Percentiles rank a stretch among this genome's conserved stretches.
Evolutionary conservation across 2,329 filamentous ascomycete species (phyloP).

Genomic region (Pyricularia sp.): DNA sequence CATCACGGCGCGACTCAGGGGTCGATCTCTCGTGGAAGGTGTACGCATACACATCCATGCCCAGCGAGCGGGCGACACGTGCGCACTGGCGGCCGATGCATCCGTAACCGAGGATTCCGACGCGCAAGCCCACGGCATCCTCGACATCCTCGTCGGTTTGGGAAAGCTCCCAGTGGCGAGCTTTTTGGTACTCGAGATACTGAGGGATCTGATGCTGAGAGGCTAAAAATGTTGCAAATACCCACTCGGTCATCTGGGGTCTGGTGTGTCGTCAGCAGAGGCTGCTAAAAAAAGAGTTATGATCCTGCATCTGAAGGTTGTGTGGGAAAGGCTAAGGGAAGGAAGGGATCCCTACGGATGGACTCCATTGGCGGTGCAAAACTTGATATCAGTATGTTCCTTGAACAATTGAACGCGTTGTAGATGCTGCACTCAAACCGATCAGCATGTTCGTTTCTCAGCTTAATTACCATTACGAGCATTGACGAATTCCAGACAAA

Average conservation of each 20-base stretch:
- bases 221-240: slow-evolving; percentile 16
- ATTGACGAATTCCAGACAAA: no score
- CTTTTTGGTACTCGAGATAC: slow-evolving; percentile 11
- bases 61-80: slow-evolving; percentile 41
- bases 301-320: no score
- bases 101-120: slow-evolving; percentile 31
- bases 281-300: neutral
- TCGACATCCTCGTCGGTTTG: slow-evolving; percentile 4
- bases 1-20: slow-evolving; percentile 43
- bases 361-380: slow-evolving; percentile 44
- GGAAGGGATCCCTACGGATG: slow-evolving; percentile 29
- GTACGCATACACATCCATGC: slow-evolving; percentile 56
- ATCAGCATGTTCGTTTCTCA: no score
- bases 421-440: slow-evolving; percentile 15
- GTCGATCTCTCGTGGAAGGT: slow-evolving; percentile 41
- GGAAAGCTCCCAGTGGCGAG: slow-evolving; percentile 4
- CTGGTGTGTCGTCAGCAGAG: slow-evolving; percentile 8
- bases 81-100: slow-evolving; percentile 30
- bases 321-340: no score
- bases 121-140: slow-evolving; percentile 21
- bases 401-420: slow-evolving; percentile 31
- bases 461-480: no score
- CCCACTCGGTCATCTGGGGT: slow-evolving; percentile 20
- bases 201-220: slow-evolving; percentile 12
- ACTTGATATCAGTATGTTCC: slow-evolving; percentile 31